phyloP scores from a whole-genome alignment of 106 monocot genomes.

The Alisma plantagoaquatica region DNA sequence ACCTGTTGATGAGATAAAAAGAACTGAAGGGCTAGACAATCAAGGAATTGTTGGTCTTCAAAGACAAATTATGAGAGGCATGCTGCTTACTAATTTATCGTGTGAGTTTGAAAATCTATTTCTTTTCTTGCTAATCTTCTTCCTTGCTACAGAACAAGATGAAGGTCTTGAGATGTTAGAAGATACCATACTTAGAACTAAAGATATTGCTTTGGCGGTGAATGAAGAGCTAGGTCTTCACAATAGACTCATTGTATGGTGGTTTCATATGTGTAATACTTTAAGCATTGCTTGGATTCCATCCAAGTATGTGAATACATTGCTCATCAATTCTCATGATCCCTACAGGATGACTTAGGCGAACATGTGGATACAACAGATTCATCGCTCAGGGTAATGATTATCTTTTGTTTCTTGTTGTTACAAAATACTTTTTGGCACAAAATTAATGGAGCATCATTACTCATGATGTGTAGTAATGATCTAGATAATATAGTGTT shows the following conservation, averaged over 20 bases:
- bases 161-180: constrained; percentile 69
- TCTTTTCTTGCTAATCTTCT: no score
- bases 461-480: no score
- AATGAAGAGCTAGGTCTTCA: constrained; percentile 80
- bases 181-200: constrained; percentile 70
- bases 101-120: not conserved
- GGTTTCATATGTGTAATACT: not conserved
- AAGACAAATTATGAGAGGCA: constrained; percentile 42
- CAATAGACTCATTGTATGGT: constrained; percentile 58
- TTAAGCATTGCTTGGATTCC: not conserved
- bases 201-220: constrained; percentile 77
- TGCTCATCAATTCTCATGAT: no score
- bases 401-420: no score
- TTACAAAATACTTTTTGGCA: no score
- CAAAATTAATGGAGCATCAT: no score
- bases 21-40: constrained; percentile 52
- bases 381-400: constrained; percentile 30
- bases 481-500: no score
- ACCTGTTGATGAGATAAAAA: constrained; percentile 43
- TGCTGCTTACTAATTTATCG: not conserved
- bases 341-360: constrained; percentile 28
- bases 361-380: constrained; percentile 32
- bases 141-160: constrained; percentile 57
- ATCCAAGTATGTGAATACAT: not conserved
- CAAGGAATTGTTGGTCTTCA: constrained; percentile 57